phyloP scores from a whole-genome alignment of 257 asterid species.

The Salvia miltiorrhiza region DNA sequence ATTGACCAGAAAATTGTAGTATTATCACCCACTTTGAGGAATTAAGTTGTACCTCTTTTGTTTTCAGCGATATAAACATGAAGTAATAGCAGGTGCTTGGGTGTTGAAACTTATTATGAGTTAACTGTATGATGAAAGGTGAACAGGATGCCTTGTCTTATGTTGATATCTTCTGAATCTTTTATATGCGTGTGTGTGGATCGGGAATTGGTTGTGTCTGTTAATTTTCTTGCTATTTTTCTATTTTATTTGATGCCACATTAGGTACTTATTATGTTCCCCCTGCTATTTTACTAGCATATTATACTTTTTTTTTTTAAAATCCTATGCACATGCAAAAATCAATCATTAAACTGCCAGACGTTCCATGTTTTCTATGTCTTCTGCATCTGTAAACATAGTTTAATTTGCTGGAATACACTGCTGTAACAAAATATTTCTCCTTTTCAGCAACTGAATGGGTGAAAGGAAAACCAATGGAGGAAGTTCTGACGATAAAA shows the following conservation, averaged over 20 bases:
- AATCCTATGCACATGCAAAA: neutral
- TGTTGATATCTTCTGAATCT: neutral
- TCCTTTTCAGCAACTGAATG: slow-evolving; percentile 81
- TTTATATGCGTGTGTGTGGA: neutral
- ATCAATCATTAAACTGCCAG: neutral
- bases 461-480: slow-evolving; percentile 94
- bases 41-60: neutral
- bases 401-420: neutral
- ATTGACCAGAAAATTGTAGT: neutral
- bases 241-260: neutral
- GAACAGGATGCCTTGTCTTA: neutral
- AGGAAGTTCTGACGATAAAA: slow-evolving; percentile 78
- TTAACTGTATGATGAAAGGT: neutral
- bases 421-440: neutral
- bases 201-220: neutral
- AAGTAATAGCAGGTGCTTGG: neutral
- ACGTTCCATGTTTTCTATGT: neutral
- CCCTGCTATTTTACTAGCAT: neutral
- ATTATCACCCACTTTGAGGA: neutral
- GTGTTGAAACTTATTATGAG: neutral
- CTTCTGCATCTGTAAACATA: neutral
- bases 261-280: neutral
- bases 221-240: neutral
- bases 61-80: neutral
- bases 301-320: neutral